These are phyloP conservation scores for Canariomyces notabilis DNA, from an alignment of 2,329 filamentous ascomycete species.

Conservation along the genomic window DNA sequence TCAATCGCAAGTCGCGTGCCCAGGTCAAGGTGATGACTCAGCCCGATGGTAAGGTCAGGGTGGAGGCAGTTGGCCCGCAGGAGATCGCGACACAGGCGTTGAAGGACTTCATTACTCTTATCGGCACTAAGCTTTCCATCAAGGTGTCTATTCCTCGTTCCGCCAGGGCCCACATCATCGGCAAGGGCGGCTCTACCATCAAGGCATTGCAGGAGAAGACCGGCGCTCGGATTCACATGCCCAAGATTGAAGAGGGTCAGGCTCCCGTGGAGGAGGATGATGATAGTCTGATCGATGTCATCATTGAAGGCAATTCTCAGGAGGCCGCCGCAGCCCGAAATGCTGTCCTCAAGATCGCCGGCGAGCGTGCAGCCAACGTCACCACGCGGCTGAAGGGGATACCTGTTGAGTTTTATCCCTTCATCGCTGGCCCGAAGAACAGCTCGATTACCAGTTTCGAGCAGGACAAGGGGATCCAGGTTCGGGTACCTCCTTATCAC, in stretches of 20 bases:
- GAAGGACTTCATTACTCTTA: conserved; percentile 81
- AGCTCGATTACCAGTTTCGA: conserved; percentile 63
- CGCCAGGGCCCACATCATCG: conserved; percentile 84
- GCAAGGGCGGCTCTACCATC: conserved; percentile 83
- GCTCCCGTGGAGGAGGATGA: conserved; percentile 59
- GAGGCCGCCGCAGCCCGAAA: conserved; percentile 78
- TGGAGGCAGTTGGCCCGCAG: conserved; percentile 79
- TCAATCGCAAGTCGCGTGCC: conserved; percentile 87
- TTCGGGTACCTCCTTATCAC: conserved; percentile 79
- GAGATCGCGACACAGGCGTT: conserved; percentile 83
- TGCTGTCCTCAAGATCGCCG: conserved; percentile 81
- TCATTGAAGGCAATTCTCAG: conserved; percentile 86
- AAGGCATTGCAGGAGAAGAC: conserved; percentile 85
- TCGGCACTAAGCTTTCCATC: conserved; percentile 79
- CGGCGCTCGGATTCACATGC: conserved; percentile 84
- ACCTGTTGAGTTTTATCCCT: conserved; percentile 90
- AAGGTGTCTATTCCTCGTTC: conserved; percentile 78
- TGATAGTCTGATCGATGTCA: conserved; percentile 76
- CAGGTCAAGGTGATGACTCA: conserved; percentile 72
- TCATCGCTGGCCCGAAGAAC: conserved; percentile 79
- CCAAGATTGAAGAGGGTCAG: conserved; percentile 65
- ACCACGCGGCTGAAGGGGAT: conserved; percentile 78
- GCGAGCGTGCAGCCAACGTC: conserved; percentile 76
- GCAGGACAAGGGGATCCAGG: conserved; percentile 66
- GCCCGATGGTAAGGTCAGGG: conserved; percentile 68